phyloP scores from a whole-genome alignment of 2,329 filamentous ascomycete species.

The Pseudogymnoascus sp. region DNA sequence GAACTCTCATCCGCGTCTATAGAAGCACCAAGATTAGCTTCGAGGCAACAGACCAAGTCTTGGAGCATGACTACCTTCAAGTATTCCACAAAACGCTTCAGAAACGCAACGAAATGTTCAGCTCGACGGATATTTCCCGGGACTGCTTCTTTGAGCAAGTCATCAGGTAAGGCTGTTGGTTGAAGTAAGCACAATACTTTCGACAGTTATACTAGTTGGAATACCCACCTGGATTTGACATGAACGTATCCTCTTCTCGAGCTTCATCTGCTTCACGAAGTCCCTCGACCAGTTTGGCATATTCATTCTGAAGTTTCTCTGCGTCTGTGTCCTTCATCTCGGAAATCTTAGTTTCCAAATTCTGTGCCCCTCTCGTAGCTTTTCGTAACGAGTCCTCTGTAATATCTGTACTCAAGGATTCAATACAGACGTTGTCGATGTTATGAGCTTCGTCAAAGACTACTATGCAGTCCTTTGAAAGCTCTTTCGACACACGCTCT shows the following conservation, averaged over 20 bases:
- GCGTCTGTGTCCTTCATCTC: slow-evolving; percentile 97
- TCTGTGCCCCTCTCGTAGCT: slow-evolving; percentile 82
- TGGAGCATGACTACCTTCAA: slow-evolving; percentile 54
- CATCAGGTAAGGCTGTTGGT: slow-evolving; percentile 72
- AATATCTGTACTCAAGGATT: slow-evolving; percentile 91
- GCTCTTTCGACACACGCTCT: slow-evolving; percentile 85
- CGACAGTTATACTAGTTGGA: background rate
- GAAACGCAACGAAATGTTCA: slow-evolving; percentile 90
- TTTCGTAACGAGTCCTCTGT: slow-evolving; percentile 91
- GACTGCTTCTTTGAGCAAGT: slow-evolving; percentile 89
- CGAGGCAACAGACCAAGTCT: background rate
- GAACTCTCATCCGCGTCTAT: slow-evolving; percentile 92
- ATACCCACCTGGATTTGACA: slow-evolving; percentile 68
- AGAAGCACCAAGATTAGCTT: slow-evolving; percentile 11
- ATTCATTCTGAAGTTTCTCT: slow-evolving; percentile 89
- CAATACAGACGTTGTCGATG: slow-evolving; percentile 99
- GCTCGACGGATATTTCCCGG: slow-evolving; percentile 93
- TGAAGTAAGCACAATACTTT: background rate
- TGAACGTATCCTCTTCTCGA: slow-evolving; percentile 89
- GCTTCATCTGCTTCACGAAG: slow-evolving; percentile 82
- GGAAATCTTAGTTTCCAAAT: slow-evolving; percentile 80
- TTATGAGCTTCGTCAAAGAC: slow-evolving; percentile 99
- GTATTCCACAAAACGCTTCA: slow-evolving; percentile 97
- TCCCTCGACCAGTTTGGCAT: slow-evolving; percentile 89
- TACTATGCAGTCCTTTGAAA: slow-evolving; percentile 97